A percentile compares a stretch with the other conserved stretches of the same genome.
Evolutionary conservation across 2,329 filamentous ascomycete genomes (phyloP).

Genomic region (Periconia sp.): DNA sequence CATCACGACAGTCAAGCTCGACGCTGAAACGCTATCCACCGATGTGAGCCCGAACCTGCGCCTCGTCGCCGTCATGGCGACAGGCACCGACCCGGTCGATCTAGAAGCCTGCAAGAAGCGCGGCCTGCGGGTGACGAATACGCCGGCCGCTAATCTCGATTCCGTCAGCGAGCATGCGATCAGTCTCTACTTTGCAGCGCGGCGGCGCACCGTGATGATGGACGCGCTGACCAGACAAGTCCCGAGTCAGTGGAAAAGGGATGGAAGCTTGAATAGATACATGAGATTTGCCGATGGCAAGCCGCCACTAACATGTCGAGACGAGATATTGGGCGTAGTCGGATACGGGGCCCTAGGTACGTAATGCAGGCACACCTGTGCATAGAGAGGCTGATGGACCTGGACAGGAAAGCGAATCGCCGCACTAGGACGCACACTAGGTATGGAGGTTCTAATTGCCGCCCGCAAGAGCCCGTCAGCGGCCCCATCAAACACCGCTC

Average conservation of each 20-base stretch:
- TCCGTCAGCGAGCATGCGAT: conserved; percentile 59
- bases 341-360: conserved; percentile 57
- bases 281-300: conserved; percentile 43
- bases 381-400: background rate
- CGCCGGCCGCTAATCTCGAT: conserved; percentile 55
- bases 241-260: conserved; percentile 50
- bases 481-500: conserved; percentile 8
- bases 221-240: conserved; percentile 28
- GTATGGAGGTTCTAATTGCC: conserved; percentile 58
- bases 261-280: conserved; percentile 40
- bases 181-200: conserved; percentile 55
- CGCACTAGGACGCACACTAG: conserved; percentile 51
- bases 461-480: conserved; percentile 41
- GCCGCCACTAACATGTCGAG: conserved; percentile 53
- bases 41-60: conserved; percentile 50
- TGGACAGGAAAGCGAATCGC: conserved; percentile 51
- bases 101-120: conserved; percentile 50
- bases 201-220: conserved; percentile 48
- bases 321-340: conserved; percentile 58
- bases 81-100: conserved; percentile 57
- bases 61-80: conserved; percentile 54
- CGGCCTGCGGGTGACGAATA: conserved; percentile 55
- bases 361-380: conserved; percentile 8
- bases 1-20: conserved; percentile 49
- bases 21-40: conserved; percentile 46